These are phyloP conservation scores for Cairneyella variabilis DNA, from an alignment of 495 filamentous ascomycete genomes.

Conservation along the genomic window DNA sequence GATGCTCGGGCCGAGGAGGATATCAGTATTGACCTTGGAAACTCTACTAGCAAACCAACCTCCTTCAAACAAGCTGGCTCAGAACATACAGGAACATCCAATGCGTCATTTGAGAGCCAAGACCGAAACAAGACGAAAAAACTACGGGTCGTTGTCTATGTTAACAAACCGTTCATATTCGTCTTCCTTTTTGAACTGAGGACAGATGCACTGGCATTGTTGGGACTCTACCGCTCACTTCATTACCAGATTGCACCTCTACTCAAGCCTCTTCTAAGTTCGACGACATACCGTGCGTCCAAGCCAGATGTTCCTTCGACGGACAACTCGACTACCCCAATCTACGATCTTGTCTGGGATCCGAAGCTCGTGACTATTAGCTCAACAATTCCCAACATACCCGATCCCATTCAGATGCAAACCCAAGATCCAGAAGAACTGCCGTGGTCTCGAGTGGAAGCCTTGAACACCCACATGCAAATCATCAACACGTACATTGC, in stretches of 20 bases:
- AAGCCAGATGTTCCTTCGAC: slow-evolving; percentile 36
- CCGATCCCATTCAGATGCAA: slow-evolving; percentile 46
- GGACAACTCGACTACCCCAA: slow-evolving; percentile 33
- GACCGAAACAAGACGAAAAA: slow-evolving; percentile 49
- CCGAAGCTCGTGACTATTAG: slow-evolving; percentile 70
- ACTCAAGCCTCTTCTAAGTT: slow-evolving; percentile 62
- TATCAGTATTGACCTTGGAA: slow-evolving; percentile 41
- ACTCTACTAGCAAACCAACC: slow-evolving; percentile 24
- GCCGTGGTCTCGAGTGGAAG: slow-evolving; percentile 76
- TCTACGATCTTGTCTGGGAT: slow-evolving; percentile 88
- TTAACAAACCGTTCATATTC: slow-evolving; percentile 84
- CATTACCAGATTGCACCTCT: slow-evolving; percentile 80
- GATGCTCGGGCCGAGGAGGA: slow-evolving; percentile 32
- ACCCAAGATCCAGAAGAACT: not conserved
- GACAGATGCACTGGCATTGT: slow-evolving; percentile 61
- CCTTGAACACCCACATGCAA: slow-evolving; percentile 85
- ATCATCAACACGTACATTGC: slow-evolving; percentile 71
- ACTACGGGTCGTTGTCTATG: slow-evolving; percentile 67
- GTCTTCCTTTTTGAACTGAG: slow-evolving; percentile 77
- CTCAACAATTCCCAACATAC: slow-evolving; percentile 88
- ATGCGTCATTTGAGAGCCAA: slow-evolving; percentile 36
- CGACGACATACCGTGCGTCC: slow-evolving; percentile 52
- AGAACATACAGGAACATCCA: slow-evolving; percentile 20
- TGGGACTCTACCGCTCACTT: slow-evolving; percentile 73
- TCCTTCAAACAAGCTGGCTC: slow-evolving; percentile 16